These are phyloP conservation scores for Hericium rajendrae DNA, from an alignment of 768 basidiomycete genomes.

Conservation along the genomic window DNA sequence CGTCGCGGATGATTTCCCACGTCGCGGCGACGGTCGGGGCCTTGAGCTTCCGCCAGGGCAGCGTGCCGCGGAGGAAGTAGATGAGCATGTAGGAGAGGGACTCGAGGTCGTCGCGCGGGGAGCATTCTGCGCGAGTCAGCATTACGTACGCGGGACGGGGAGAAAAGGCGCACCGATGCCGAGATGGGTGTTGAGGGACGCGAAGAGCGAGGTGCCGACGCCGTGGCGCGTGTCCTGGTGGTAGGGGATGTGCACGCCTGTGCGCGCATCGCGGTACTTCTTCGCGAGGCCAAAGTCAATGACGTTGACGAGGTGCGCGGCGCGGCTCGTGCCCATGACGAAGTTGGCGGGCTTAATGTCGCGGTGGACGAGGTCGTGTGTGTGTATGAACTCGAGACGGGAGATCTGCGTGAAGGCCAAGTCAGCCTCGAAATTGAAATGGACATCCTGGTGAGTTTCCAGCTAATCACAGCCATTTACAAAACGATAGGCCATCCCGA, in stretches of 20 bases:
- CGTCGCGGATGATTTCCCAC: constrained; percentile 70
- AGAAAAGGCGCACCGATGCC: constrained; percentile 43
- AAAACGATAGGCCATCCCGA: not conserved
- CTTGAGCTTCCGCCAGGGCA: constrained; percentile 71
- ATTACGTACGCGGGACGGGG: not conserved
- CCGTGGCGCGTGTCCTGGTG: constrained; percentile 67
- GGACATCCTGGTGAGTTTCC: no score
- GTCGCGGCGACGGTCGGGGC: constrained; percentile 56
- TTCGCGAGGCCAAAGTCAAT: constrained; percentile 84
- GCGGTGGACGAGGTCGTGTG: constrained; percentile 88
- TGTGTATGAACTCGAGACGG: constrained; percentile 94
- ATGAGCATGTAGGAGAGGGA: constrained; percentile 77
- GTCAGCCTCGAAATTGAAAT: not conserved
- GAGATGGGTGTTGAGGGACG: constrained; percentile 65
- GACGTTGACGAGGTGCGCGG: constrained; percentile 74
- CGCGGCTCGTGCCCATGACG: constrained; percentile 80
- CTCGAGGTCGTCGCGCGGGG: constrained; percentile 73
- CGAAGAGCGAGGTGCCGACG: constrained; percentile 71
- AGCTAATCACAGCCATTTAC: no score
- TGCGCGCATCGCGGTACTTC: constrained; percentile 59
- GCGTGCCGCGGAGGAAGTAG: constrained; percentile 67
- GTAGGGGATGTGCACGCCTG: constrained; percentile 61
- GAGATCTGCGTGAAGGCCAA: constrained; percentile 50
- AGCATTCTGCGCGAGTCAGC: constrained; percentile 41
- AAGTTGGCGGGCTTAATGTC: constrained; percentile 99